These are phyloP conservation scores for Sugiyamaella pinicola DNA, from an alignment of 1,139 yeast genomes.

Conservation along the genomic window DNA sequence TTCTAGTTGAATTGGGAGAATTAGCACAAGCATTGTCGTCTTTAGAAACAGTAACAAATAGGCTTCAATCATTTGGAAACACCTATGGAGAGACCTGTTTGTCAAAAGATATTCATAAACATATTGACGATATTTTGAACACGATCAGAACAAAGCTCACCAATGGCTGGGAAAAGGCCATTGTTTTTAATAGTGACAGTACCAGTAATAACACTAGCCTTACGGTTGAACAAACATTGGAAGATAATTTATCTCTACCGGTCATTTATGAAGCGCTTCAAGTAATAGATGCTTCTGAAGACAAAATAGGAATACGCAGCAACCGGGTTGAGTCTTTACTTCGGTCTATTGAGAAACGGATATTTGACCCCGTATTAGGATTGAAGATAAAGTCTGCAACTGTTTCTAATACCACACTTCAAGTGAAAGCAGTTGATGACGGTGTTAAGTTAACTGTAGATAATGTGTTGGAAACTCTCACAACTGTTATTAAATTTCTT, in stretches of 20 bases:
- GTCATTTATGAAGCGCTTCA: conserved; percentile 30
- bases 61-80: conserved; percentile 28
- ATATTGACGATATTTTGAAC: conserved; percentile 23
- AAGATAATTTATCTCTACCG: conserved; percentile 24
- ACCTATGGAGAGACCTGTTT: conserved; percentile 27
- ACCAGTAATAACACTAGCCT: conserved; percentile 11
- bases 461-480: conserved; percentile 14
- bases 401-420: conserved; percentile 10
- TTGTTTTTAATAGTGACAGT: conserved; percentile 21
- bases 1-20: conserved; percentile 35
- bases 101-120: conserved; percentile 23
- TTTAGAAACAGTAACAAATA: conserved; percentile 30
- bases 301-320: conserved; percentile 20
- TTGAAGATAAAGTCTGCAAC: conserved; percentile 23
- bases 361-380: conserved; percentile 31
- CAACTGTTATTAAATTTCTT: conserved; percentile 29
- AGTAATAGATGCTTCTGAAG: conserved; percentile 22
- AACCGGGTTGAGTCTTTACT: conserved; percentile 31
- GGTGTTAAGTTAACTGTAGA: neutral
- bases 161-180: conserved; percentile 31
- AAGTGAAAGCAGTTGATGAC: conserved; percentile 8
- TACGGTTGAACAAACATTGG: conserved; percentile 24
- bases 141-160: conserved; percentile 25
- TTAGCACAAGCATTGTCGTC: conserved; percentile 34
- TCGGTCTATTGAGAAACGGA: conserved; percentile 27